These are phyloP conservation scores for Dictyostelium brefeldianum DNA, from an alignment of 78 protist genomes.

Conservation along the genomic window DNA sequence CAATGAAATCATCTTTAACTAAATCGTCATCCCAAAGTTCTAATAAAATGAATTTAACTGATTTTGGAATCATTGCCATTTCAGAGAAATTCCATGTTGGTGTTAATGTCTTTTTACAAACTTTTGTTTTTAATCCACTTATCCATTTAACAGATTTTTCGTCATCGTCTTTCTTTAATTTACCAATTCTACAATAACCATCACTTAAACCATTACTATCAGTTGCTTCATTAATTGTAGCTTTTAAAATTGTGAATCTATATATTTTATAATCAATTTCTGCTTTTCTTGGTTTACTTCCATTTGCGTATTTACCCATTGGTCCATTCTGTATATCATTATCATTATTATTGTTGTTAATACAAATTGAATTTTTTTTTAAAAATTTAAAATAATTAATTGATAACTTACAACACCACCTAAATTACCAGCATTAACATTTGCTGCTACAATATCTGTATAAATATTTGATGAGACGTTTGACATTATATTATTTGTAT, in stretches of 20 bases:
- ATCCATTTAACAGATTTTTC: neutral
- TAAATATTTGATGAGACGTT: neutral
- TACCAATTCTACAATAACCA: neutral
- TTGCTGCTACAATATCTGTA: neutral
- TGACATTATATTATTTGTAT: neutral
- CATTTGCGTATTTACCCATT: neutral
- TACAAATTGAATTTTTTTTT: too few relatives aligned
- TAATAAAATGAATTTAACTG: neutral
- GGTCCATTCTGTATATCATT: too few relatives aligned
- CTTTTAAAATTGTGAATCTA: neutral
- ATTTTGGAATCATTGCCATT: neutral
- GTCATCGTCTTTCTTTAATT: neutral
- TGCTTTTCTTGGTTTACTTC: neutral
- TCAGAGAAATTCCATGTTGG: neutral
- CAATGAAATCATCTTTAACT: conserved; percentile 1
- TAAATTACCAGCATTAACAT: neutral
- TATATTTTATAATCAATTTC: neutral
- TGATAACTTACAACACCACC: neutral
- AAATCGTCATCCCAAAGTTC: conserved; percentile 1
- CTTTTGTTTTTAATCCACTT: neutral
- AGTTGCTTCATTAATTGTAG: neutral
- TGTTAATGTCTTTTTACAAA: neutral
- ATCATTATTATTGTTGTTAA: too few relatives aligned
- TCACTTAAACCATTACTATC: neutral
- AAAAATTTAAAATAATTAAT: neutral